Evolutionary conservation across 164 flowering plant species (phyloP).

Genomic region (Vitis cinerea): DNA sequence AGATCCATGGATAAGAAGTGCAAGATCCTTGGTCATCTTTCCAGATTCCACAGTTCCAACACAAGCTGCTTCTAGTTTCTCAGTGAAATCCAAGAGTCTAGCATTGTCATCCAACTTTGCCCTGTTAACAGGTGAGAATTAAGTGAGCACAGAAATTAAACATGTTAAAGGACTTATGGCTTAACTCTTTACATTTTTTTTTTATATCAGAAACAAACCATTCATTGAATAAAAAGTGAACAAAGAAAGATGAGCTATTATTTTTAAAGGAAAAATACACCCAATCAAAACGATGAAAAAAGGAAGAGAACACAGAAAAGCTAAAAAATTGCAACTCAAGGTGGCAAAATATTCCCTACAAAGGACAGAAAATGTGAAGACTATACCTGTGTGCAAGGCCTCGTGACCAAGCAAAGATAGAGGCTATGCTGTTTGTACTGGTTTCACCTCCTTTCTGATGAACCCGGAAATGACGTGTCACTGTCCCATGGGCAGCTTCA

Average conservation of each 20-base stretch:
- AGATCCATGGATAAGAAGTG: slow-evolving; percentile 81
- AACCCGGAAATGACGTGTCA: slow-evolving; percentile 93
- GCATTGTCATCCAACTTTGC: slow-evolving; percentile 82
- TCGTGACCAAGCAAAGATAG: slow-evolving; percentile 97
- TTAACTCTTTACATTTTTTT: neutral
- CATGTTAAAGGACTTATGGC: no score
- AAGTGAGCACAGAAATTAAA: no score
- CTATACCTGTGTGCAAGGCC: slow-evolving; percentile 91
- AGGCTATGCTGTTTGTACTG: slow-evolving; percentile 98
- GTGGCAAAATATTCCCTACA: neutral
- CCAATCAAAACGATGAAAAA: no score
- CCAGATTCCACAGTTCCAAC: slow-evolving; percentile 84
- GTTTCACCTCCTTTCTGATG: slow-evolving; percentile 99
- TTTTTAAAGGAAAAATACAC: no score
- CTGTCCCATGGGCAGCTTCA: slow-evolving; percentile 99
- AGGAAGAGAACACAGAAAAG: no score
- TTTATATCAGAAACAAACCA: neutral
- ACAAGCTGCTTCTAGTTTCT: slow-evolving; percentile 86
- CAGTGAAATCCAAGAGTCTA: slow-evolving; percentile 61
- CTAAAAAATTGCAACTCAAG: no score
- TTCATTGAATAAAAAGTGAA: no score
- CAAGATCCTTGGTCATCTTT: slow-evolving; percentile 97
- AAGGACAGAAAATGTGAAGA: neutral
- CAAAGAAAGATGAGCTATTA: no score
- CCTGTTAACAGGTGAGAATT: slow-evolving; percentile 33